These are phyloP conservation scores for Hemisphaericaspora nanyangensis DNA, from an alignment of 805 yeast species.

Conservation along the genomic window DNA sequence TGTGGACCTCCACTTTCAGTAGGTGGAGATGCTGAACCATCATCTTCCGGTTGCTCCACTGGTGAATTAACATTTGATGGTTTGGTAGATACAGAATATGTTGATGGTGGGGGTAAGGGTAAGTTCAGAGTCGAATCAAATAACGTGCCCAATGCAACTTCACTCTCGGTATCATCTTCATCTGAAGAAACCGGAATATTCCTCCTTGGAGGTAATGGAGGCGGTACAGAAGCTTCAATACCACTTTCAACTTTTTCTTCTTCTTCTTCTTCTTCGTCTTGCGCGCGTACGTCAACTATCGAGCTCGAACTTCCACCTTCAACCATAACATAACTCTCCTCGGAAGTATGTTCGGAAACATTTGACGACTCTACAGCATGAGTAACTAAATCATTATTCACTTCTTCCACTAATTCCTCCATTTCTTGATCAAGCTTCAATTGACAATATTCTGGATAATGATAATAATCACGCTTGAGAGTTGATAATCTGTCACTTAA, in stretches of 20 bases:
- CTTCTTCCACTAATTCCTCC: slow-evolving; percentile 10
- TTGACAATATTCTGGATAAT: slow-evolving; percentile 21
- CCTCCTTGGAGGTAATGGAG: background rate
- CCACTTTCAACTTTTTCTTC: background rate
- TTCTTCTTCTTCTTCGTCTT: too few relatives aligned
- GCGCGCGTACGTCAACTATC: background rate
- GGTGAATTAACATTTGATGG: slow-evolving; percentile 19
- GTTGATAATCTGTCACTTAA: slow-evolving; percentile 26
- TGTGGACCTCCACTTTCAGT: slow-evolving; percentile 5
- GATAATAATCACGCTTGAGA: slow-evolving; percentile 27
- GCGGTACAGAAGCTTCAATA: background rate
- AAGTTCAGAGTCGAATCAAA: slow-evolving; percentile 15
- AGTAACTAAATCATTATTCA: slow-evolving; percentile 13
- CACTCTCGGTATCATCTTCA: slow-evolving; percentile 29
- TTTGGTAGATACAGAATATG: slow-evolving; percentile 15
- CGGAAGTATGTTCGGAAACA: slow-evolving; percentile 4
- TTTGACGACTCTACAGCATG: slow-evolving; percentile 13
- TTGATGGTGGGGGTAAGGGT: slow-evolving; percentile 13
- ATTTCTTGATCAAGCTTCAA: slow-evolving; percentile 12
- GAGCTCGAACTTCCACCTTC: slow-evolving; percentile 5
- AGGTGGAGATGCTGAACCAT: background rate
- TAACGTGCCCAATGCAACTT: slow-evolving; percentile 16
- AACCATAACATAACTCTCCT: slow-evolving; percentile 20
- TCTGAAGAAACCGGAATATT: slow-evolving; percentile 2
- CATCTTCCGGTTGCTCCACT: slow-evolving; percentile 2